Conservation (phyloP, 2,329 filamentous ascomycete species). For the Coleophoma eucalyptorum region DNA sequence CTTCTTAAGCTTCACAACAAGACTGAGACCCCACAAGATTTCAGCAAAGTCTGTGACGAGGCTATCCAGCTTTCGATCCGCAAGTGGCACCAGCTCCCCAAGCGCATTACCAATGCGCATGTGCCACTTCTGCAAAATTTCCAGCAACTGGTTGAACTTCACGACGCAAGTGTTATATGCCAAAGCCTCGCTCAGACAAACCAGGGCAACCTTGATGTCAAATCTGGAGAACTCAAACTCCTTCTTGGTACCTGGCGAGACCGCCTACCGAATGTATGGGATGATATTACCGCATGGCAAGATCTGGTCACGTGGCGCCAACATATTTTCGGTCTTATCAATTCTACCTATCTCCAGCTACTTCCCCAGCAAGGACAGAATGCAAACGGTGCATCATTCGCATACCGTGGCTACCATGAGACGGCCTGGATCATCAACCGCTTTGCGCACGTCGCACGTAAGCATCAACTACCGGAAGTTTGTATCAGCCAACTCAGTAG, state of each 20-base stretch:
- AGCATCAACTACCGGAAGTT: conserved; percentile 93
- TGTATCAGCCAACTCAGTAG: conserved; percentile 96
- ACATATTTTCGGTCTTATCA: conserved; percentile 97
- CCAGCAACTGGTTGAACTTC: conserved; percentile 94
- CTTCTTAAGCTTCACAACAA: conserved; percentile 92
- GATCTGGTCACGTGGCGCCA: conserved; percentile 99
- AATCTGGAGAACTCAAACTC: conserved; percentile 93
- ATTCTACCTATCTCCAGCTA: conserved; percentile 84
- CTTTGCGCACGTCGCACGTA: conserved; percentile 95
- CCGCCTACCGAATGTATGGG: conserved; percentile 94
- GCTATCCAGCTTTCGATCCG: conserved; percentile 95
- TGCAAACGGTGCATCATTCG: conserved; percentile 86
- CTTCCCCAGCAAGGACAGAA: conserved; percentile 78
- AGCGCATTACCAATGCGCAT: conserved; percentile 89
- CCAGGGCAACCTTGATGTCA: conserved; percentile 80
- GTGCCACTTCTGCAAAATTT: conserved; percentile 95
- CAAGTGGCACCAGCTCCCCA: conserved; percentile 98
- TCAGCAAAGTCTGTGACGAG: conserved; percentile 89
- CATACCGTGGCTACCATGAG: conserved; percentile 96
- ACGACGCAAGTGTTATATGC: conserved; percentile 96
- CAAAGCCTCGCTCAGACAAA: conserved; percentile 84
- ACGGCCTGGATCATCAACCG: conserved; percentile 99
- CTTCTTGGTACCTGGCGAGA: conserved; percentile 94
- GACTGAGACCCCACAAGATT: conserved; percentile 74
- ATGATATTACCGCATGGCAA: conserved; percentile 99